These are phyloP conservation scores for Pelargonium fulgidum DNA, from an alignment of 441 rosid genomes.

Conservation along the genomic window DNA sequence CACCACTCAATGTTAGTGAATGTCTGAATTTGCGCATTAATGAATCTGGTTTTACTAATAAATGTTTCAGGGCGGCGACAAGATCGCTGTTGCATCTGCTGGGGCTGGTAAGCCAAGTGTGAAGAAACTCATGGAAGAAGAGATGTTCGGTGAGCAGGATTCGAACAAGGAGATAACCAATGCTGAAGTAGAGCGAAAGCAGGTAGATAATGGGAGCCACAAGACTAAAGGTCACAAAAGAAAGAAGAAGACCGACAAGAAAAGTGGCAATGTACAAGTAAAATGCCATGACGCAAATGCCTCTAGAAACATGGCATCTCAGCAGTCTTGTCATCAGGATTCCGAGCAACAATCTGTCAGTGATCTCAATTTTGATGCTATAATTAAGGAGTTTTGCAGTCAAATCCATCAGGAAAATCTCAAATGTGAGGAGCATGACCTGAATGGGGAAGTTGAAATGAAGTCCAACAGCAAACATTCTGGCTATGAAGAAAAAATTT, in stretches of 20 bases:
- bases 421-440: conserved; percentile 33
- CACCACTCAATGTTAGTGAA: neutral
- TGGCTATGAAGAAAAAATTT: conserved; percentile 61
- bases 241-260: conserved; percentile 41
- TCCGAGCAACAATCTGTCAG: conserved; percentile 30
- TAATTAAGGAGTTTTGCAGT: conserved; percentile 58
- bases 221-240: conserved; percentile 48
- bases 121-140: conserved; percentile 89
- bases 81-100: conserved; percentile 15
- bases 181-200: conserved; percentile 38
- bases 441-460: conserved; percentile 26
- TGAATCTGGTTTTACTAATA: conserved; percentile 17
- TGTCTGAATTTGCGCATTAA: conserved; percentile 12
- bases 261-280: conserved; percentile 43
- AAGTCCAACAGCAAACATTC: conserved; percentile 30
- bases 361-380: conserved; percentile 42
- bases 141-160: conserved; percentile 52
- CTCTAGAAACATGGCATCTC: conserved; percentile 33
- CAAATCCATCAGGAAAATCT: conserved; percentile 53
- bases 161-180: conserved; percentile 31
- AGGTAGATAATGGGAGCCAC: conserved; percentile 38
- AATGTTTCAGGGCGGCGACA: conserved; percentile 37
- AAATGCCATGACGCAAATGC: conserved; percentile 33
- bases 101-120: conserved; percentile 56
- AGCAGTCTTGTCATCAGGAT: conserved; percentile 25